Base-by-base conservation (phyloP, 106 monocot genomes). In the Dioscorea zingiberensis region DNA sequence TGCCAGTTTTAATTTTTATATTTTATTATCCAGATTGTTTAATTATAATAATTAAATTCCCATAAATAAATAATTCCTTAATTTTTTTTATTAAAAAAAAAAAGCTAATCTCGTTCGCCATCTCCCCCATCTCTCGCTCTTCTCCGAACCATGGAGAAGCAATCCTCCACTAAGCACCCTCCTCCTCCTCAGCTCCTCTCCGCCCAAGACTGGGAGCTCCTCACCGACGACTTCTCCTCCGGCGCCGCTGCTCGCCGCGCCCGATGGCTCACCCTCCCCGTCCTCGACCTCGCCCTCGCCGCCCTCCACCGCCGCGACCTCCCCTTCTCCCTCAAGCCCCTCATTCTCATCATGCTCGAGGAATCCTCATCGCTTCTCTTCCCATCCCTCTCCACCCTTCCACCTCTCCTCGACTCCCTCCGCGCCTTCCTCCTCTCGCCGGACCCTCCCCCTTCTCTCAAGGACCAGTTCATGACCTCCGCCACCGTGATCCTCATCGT, bases 151-250 rank as follows among this genome's bases (percentile, higher is more conserved):
- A 85, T 85, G 85, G 85, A 85, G 71, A 80, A 64, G 77, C 74
- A 47, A 49, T 51, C 80, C 2, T 74, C 74, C 48, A 7, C 46
- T 18, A 67, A 68, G 55, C 29, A 46, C 3, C 49, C 58, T 32
- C 21, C 66, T 13, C 13, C 44, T 18, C 47, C 60, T 18, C 71
- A 27, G 21, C 71, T 55, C 61, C 73, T 83, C 59, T 62, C 80
- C 14, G 48, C 72, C 3, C 83, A 73, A 29, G 93, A 93, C 14
- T 78, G 75, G 72, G 84, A 87, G 48, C 47, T 72, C 83, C 77
- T 85, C 55, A 53, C 85, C 68, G 88, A 85, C 27, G 85, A 85
- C 59, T 80, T 84, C 83, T 58, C 71, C 25, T 82, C 87, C 59
- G 71, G 71, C 38, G 28, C 18, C 25, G 25, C 80, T 21, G 62